These are phyloP conservation scores for Aspergillus awamori DNA, from an alignment of 2,329 filamentous ascomycete genomes.

Conservation along the genomic window DNA sequence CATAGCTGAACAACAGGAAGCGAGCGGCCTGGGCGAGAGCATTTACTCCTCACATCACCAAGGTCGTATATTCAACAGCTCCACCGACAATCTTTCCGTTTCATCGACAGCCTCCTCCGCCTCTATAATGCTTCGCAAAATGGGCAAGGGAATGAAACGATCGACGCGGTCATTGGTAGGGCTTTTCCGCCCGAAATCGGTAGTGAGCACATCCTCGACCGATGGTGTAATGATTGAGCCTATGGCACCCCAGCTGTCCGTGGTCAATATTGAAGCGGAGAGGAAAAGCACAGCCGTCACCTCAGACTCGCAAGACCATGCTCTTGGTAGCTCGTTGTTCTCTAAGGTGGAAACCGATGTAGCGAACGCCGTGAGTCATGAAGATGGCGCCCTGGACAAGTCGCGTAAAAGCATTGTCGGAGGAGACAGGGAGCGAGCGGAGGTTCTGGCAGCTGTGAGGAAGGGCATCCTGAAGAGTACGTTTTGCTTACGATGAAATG, in stretches of 20 bases:
- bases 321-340: slow-evolving; percentile 75
- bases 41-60: slow-evolving; percentile 78
- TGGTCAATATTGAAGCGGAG: slow-evolving; percentile 95
- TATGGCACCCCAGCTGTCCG: slow-evolving; percentile 83
- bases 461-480: slow-evolving; percentile 94
- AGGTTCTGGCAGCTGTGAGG: slow-evolving; percentile 86
- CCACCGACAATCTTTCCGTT: slow-evolving; percentile 80
- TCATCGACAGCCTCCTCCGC: slow-evolving; percentile 54
- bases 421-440: slow-evolving; percentile 84
- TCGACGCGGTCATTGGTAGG: slow-evolving; percentile 87
- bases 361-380: slow-evolving; percentile 57
- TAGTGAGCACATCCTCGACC: slow-evolving; percentile 70
- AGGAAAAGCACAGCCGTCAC: slow-evolving; percentile 80
- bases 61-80: slow-evolving; percentile 81
- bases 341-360: slow-evolving; percentile 83
- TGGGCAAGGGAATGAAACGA: slow-evolving; percentile 98
- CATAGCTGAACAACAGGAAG: slow-evolving; percentile 91
- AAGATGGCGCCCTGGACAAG: slow-evolving; percentile 46
- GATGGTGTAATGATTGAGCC: slow-evolving; percentile 67
- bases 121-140: slow-evolving; percentile 74
- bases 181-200: slow-evolving; percentile 90
- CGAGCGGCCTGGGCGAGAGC: slow-evolving; percentile 83
- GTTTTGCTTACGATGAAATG: slow-evolving; percentile 29
- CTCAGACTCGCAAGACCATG: slow-evolving; percentile 62
- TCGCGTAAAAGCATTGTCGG: slow-evolving; percentile 87